Conservation (phyloP, 1,284 basidiomycete species). For the Pterulicium gracile region DNA sequence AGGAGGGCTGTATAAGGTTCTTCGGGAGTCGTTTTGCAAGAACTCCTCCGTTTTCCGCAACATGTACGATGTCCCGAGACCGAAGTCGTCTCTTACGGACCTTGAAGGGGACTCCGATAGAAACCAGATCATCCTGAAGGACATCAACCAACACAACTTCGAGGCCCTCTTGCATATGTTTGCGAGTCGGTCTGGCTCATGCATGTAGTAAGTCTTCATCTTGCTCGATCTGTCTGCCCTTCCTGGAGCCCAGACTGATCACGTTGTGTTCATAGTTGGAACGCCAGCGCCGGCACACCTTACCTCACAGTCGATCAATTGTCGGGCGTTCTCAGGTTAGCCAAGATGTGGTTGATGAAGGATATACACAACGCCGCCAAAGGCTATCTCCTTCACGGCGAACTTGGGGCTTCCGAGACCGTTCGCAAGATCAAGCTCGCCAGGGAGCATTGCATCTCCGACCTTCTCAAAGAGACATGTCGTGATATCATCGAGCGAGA, state of each 20-base stretch:
- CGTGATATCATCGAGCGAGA: neutral
- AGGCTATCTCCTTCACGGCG: neutral
- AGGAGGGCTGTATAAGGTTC: neutral
- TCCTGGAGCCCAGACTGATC: no score
- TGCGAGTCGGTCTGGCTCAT: neutral
- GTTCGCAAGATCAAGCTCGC: neutral
- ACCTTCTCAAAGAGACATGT: neutral
- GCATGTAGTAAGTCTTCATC: no score
- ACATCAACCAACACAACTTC: neutral
- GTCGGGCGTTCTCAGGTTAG: neutral
- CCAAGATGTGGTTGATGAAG: neutral
- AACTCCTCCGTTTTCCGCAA: neutral
- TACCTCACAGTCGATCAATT: neutral
- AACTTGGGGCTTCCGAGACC: no score
- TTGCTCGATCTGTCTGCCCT: no score
- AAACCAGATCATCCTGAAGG: neutral
- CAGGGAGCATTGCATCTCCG: neutral
- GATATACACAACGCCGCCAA: neutral
- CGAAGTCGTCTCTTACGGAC: neutral
- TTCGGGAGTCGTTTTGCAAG: neutral
- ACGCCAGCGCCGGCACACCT: no score
- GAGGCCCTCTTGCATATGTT: neutral
- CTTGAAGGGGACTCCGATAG: neutral
- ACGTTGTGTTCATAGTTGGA: neutral
- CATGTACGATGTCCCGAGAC: neutral